Percentiles rank a stretch among this genome's conserved stretches.
Evolutionary conservation across 495 filamentous ascomycete species (phyloP).

Genomic region (Penicillium goetzii): DNA sequence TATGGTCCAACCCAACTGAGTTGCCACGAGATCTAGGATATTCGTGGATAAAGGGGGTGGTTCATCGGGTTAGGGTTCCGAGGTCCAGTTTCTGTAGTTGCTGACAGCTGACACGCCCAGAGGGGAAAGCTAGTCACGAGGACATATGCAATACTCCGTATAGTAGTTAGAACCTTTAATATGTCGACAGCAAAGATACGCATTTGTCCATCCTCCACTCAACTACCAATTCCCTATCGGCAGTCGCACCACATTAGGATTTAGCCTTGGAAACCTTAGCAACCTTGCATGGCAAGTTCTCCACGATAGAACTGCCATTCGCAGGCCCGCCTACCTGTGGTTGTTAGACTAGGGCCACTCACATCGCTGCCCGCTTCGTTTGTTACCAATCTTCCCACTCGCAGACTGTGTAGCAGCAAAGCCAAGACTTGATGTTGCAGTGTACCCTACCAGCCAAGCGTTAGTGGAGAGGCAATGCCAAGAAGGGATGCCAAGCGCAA

Average conservation of each 20-base stretch:
- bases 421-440: constrained; percentile 28
- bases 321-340: background rate
- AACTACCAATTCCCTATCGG: background rate
- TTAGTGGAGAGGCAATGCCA: constrained; percentile 7
- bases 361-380: constrained; percentile 18
- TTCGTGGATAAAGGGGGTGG: no score
- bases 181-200: background rate
- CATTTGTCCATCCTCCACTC: background rate
- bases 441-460: constrained; percentile 25
- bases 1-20: no score
- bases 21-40: no score
- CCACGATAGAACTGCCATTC: constrained; percentile 1
- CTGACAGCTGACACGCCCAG: constrained; percentile 1
- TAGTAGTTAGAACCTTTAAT: background rate
- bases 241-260: background rate
- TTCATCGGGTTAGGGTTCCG: background rate
- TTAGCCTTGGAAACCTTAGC: constrained; percentile 5
- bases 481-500: constrained; percentile 18
- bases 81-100: background rate
- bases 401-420: background rate
- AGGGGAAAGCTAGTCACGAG: background rate
- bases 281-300: background rate
- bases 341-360: constrained; percentile 4
- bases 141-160: background rate
- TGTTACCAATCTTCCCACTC: constrained; percentile 6